phyloP scores from a whole-genome alignment of 768 basidiomycete genomes.

The Thelephora aurantiotincta region DNA sequence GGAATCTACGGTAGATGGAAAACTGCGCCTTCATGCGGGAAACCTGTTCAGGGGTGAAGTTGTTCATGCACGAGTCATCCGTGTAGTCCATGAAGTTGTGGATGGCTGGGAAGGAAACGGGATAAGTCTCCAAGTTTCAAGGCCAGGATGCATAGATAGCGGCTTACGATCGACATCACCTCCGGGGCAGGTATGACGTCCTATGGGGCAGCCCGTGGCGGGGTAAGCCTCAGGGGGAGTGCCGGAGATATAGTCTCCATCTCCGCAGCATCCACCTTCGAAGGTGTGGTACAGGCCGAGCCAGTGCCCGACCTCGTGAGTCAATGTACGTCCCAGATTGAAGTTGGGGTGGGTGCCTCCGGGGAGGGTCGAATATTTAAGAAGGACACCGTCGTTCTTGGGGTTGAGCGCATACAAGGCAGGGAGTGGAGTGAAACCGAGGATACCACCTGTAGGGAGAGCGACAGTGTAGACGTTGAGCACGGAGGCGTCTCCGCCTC shows the following conservation, averaged over 20 bases:
- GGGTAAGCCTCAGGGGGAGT: conserved; percentile 33
- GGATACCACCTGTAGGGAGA: conserved; percentile 27
- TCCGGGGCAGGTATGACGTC: no score
- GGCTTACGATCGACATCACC: no score
- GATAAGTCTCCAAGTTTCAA: conserved; percentile 7
- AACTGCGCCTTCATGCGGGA: conserved; percentile 27
- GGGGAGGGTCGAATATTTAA: conserved; percentile 18
- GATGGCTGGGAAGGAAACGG: conserved; percentile 17
- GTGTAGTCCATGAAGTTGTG: conserved; percentile 44
- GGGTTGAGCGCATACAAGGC: conserved; percentile 22
- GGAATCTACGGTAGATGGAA: conserved; percentile 2
- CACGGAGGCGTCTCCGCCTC: conserved; percentile 23
- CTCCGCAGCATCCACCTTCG: conserved; percentile 30
- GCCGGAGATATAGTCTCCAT: conserved; percentile 30
- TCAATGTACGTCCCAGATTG: conserved; percentile 16
- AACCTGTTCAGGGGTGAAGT: conserved; percentile 30
- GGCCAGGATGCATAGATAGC: no score
- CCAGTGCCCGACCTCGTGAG: conserved; percentile 26
- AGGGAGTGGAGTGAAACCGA: conserved; percentile 44
- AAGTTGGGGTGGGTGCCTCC: conserved; percentile 27
- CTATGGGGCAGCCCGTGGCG: conserved; percentile 21
- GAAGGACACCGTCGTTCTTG: conserved; percentile 32
- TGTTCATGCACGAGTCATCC: conserved; percentile 33
- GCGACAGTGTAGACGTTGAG: conserved; percentile 41
- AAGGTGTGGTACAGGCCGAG: conserved; percentile 46